Evolutionary conservation across 2,329 filamentous ascomycete species (phyloP).

Genomic region (Neonectria sp.): DNA sequence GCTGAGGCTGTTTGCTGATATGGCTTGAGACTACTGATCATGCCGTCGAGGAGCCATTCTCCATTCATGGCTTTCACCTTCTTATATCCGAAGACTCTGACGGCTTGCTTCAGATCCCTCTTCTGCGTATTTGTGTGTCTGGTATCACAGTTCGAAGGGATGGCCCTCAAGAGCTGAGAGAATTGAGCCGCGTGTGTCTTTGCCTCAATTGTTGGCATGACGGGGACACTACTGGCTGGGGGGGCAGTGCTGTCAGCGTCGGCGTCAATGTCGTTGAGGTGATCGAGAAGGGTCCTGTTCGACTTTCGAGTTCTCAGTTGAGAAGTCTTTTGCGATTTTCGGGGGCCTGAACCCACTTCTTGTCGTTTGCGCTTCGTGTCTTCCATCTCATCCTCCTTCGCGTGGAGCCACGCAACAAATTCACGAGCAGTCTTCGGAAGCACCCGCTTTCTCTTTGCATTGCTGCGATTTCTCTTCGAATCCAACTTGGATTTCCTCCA

Average conservation of each 20-base stretch:
- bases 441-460: neutral
- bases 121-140: constrained; percentile 31
- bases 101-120: constrained; percentile 36
- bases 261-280: neutral
- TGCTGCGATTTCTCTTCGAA: neutral
- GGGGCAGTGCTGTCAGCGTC: neutral
- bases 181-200: constrained; percentile 17
- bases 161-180: constrained; percentile 8
- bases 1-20: constrained; percentile 67
- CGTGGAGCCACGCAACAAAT: constrained; percentile 2
- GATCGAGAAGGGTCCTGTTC: neutral
- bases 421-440: constrained; percentile 7
- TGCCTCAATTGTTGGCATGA: constrained; percentile 13
- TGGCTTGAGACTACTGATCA: constrained; percentile 53
- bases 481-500: neutral
- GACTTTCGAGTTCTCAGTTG: constrained; percentile 18
- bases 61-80: constrained; percentile 28
- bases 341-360: neutral
- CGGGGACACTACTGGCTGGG: neutral
- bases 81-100: constrained; percentile 35
- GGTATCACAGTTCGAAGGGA: constrained; percentile 34
- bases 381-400: constrained; percentile 4
- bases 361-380: constrained; percentile 21
- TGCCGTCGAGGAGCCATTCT: constrained; percentile 31
- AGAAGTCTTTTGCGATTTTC: neutral